Evolutionary conservation across 1,139 yeast genomes (phyloP).

Genomic region (Geotrichum phurueaensis): DNA sequence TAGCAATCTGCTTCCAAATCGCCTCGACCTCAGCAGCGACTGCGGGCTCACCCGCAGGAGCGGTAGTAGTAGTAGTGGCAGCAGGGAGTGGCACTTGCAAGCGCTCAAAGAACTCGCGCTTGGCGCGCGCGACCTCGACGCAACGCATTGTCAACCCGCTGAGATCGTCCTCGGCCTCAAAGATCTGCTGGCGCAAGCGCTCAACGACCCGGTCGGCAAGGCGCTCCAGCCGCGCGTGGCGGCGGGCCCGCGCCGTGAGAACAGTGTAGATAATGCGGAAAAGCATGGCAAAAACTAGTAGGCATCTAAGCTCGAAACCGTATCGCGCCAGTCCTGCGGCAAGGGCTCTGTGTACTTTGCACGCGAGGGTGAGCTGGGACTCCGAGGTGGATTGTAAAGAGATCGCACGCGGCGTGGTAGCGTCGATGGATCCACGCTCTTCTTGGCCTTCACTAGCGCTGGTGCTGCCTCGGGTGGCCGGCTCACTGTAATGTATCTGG

Average conservation of each 20-base stretch:
- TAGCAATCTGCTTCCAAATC: slow-evolving; percentile 60
- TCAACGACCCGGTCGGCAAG: slow-evolving; percentile 32
- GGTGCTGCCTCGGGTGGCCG: slow-evolving; percentile 16
- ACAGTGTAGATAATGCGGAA: slow-evolving; percentile 17
- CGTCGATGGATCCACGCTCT: background rate
- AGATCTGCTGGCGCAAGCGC: slow-evolving; percentile 36
- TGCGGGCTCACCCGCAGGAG: too few relatives aligned
- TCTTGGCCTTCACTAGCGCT: background rate
- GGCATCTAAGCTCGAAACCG: slow-evolving; percentile 7
- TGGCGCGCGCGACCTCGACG: slow-evolving; percentile 67
- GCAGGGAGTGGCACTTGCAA: slow-evolving; percentile 34
- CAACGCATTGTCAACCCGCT: slow-evolving; percentile 42
- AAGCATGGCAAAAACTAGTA: background rate
- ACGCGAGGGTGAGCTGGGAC: slow-evolving; percentile 32
- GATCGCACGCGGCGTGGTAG: slow-evolving; percentile 22
- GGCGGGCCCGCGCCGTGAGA: background rate
- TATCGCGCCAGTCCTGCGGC: slow-evolving; percentile 11
- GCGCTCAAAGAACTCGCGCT: slow-evolving; percentile 49
- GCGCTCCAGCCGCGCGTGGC: slow-evolving; percentile 21
- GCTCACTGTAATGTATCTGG: slow-evolving; percentile 8
- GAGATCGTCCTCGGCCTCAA: slow-evolving; percentile 31
- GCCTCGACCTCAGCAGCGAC: slow-evolving; percentile 31
- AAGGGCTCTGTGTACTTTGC: slow-evolving; percentile 21
- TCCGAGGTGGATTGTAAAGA: slow-evolving; percentile 34
- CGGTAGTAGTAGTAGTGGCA: slow-evolving; percentile 24